Evolutionary conservation across 129 eudicot species (phyloP).

Genomic region (Oenanthe sinensis): DNA sequence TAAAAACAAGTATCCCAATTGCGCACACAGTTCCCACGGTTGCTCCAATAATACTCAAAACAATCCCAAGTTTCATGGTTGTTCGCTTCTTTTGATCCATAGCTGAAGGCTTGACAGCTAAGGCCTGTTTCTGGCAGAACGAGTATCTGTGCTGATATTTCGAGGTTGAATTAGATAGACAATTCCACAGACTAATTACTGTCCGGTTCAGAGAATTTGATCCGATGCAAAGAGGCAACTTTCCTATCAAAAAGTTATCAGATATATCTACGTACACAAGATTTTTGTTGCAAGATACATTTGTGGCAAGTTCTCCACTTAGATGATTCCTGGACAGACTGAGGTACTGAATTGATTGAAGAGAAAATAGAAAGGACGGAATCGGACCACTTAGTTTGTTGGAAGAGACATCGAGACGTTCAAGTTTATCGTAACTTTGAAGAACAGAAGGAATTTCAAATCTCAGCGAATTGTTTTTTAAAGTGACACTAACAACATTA

Average conservation of each 20-base stretch:
- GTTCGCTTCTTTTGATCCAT: conserved; percentile 23
- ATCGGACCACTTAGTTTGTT: conserved; percentile 71
- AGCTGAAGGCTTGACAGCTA: conserved; percentile 67
- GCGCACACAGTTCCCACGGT: conserved; percentile 42
- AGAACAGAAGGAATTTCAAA: conserved; percentile 43
- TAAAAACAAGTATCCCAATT: conserved; percentile 42
- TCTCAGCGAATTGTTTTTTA: conserved; percentile 58
- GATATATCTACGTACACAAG: conserved; percentile 67
- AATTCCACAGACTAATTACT: conserved; percentile 57
- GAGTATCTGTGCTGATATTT: conserved; percentile 53
- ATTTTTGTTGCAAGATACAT: conserved; percentile 34
- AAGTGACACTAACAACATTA: conserved; percentile 37
- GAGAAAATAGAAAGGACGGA: conserved; percentile 58
- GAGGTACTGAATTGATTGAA: conserved; percentile 52
- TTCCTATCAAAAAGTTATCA: conserved; percentile 69
- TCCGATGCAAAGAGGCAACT: conserved; percentile 62
- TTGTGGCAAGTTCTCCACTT: conserved; percentile 58
- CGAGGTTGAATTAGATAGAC: conserved; percentile 44
- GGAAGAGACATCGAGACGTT: conserved; percentile 53
- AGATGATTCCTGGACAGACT: conserved; percentile 58
- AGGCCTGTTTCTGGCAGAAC: conserved; percentile 61
- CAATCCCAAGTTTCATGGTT: conserved; percentile 56
- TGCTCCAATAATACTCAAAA: conserved; percentile 71
- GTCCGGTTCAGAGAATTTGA: conserved; percentile 40
- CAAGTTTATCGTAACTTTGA: conserved; percentile 37